Conservation (phyloP, 2,329 filamentous ascomycete genomes). For the Penicillium hordei region DNA sequence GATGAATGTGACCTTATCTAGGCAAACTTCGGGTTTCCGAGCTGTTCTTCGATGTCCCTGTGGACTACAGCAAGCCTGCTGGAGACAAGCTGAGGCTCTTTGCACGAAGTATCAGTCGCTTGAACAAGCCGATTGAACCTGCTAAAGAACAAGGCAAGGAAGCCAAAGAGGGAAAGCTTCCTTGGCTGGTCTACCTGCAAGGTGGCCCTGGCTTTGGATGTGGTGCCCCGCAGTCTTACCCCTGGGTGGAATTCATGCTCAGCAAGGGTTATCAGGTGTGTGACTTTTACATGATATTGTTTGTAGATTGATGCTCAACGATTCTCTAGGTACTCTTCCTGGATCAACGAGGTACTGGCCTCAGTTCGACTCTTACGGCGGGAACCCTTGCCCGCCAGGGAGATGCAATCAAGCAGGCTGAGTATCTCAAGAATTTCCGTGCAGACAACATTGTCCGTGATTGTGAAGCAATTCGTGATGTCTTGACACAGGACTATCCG, state of each 20-base stretch:
- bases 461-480: slow-evolving; percentile 78
- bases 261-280: slow-evolving; percentile 76
- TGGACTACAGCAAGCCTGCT: slow-evolving; percentile 67
- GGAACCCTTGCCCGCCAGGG: slow-evolving; percentile 67
- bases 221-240: slow-evolving; percentile 68
- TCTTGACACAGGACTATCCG: slow-evolving; percentile 68
- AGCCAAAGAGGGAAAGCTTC: slow-evolving; percentile 43
- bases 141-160: slow-evolving; percentile 47
- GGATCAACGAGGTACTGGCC: slow-evolving; percentile 87
- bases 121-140: slow-evolving; percentile 50
- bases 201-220: slow-evolving; percentile 84
- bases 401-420: slow-evolving; percentile 65
- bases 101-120: slow-evolving; percentile 68
- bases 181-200: slow-evolving; percentile 72
- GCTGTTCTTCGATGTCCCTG: slow-evolving; percentile 81
- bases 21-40: slow-evolving; percentile 76
- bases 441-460: slow-evolving; percentile 89
- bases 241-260: slow-evolving; percentile 69
- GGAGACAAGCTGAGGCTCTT: slow-evolving; percentile 70
- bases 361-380: slow-evolving; percentile 77
- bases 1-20: slow-evolving; percentile 34
- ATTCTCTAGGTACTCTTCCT: slow-evolving; percentile 62
- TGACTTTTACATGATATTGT: neutral
- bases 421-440: slow-evolving; percentile 80
- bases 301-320: neutral